Base-by-base conservation (phyloP, 768 basidiomycete genomes). In the Boletus subcaerulescens region DNA sequence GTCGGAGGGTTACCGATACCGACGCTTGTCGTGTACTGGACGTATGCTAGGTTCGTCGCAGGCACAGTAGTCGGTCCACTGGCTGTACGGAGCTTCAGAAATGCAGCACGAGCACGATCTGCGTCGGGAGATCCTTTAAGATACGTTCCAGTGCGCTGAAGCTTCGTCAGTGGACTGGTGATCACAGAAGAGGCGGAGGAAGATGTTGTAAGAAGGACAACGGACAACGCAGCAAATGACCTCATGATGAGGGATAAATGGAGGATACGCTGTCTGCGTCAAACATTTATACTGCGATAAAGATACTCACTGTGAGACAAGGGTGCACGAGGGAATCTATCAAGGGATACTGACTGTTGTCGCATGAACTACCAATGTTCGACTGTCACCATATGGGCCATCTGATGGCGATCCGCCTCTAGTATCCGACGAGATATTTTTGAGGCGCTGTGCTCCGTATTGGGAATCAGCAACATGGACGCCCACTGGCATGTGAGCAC, bases 1-100 rank as follows among this genome's bases (percentile, higher is more conserved):
- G 67, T 71, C 6, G 60, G 38, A 18, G 69, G 70, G 26, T 9
- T 50, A 18, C 70, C 67, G 7, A 72, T 62, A 15, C 64, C 67
- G 15, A 71, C 61, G 3, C 56, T 57, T 0, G 60, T 52, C 9
- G 60, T 61, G 51, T 67, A 72, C 45, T 46, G 55, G 9, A 31
- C 17, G 10, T 62, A 60, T 22, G 11, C 56, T 10, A 58, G 14
- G 45, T 58, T 63, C 18, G 56, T 60, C 6, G 53, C 57, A 0
- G 59, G 59, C 15, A 64, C 50, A 5, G 60, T 62, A 31, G n/a
- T 49, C n/a, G 57, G 40, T n/a, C 56, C 60, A 39, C 36, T 11
- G 12, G 29, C 7, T 18, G 31, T n/a, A 31, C 47, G 40, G 17
- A 17, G 31, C 52, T 59, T 53, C 6, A 65, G 33, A 22, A 50